Conservation (phyloP, 1,284 basidiomycete species). For the Hymenochaete sp. region DNA sequence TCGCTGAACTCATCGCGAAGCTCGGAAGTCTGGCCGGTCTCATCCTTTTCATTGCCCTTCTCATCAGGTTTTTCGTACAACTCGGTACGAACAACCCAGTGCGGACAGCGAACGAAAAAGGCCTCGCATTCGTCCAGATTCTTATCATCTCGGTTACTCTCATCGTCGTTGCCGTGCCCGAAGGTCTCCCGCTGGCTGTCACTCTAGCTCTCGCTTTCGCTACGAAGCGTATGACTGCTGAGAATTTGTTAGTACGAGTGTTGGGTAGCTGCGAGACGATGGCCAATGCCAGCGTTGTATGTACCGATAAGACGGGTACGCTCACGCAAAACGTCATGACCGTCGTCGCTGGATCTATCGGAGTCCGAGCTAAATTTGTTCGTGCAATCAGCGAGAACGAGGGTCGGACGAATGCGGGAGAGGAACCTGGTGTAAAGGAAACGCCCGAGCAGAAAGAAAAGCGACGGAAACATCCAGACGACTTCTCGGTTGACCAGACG, state of each 20-base stretch:
- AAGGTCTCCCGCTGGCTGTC: slow-evolving; percentile 93
- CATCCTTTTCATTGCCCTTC: slow-evolving; percentile 73
- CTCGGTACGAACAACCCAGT: slow-evolving; percentile 51
- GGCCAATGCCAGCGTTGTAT: slow-evolving; percentile 95
- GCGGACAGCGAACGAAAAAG: slow-evolving; percentile 74
- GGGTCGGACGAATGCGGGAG: slow-evolving; percentile 66
- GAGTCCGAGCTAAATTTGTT: slow-evolving; percentile 91
- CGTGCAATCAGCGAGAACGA: slow-evolving; percentile 69
- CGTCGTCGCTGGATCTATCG: slow-evolving; percentile 92
- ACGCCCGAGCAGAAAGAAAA: slow-evolving; percentile 18
- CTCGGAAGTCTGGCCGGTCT: slow-evolving; percentile 79
- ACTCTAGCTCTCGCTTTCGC: slow-evolving; percentile 95
- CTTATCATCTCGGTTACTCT: slow-evolving; percentile 93
- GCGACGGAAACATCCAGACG: slow-evolving; percentile 31
- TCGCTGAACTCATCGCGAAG: slow-evolving; percentile 94
- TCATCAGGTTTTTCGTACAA: slow-evolving; percentile 93
- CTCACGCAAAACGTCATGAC: slow-evolving; percentile 93
- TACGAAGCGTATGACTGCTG: slow-evolving; percentile 93
- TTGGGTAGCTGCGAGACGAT: slow-evolving; percentile 97
- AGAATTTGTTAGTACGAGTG: slow-evolving; percentile 91
- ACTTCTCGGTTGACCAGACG: slow-evolving; percentile 81
- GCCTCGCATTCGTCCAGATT: slow-evolving; percentile 87
- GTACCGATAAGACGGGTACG: slow-evolving; percentile 94
- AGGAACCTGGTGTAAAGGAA: slow-evolving; percentile 27
- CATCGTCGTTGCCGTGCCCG: slow-evolving; percentile 94